A percentile compares a stretch with the other conserved stretches of the same genome.
These are phyloP conservation scores for Vigna hirtella DNA, from an alignment of 306 rosid genomes.

Conservation along the genomic window DNA sequence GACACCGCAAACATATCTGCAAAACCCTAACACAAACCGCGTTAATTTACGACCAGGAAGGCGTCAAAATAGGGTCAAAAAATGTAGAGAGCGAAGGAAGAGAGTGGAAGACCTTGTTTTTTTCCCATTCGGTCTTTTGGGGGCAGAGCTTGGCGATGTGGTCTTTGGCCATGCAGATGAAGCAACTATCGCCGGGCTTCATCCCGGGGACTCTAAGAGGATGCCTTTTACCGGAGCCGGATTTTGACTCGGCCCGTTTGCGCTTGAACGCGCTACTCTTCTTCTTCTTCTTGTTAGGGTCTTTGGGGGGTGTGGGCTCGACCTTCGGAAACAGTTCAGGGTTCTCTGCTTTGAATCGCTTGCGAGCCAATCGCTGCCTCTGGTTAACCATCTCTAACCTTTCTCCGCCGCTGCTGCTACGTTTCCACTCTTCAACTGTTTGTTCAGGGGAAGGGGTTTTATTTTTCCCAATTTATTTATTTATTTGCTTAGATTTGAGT, in stretches of 20 bases:
- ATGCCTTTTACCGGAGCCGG: slow-evolving; percentile 53
- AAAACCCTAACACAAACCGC: neutral
- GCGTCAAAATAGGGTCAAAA: neutral
- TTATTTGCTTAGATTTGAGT: no score
- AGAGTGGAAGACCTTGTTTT: slow-evolving; percentile 49
- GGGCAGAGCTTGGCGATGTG: slow-evolving; percentile 89
- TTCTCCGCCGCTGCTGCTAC: neutral
- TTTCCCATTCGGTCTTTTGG: slow-evolving; percentile 77
- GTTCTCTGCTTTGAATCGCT: slow-evolving; percentile 57
- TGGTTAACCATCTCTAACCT: slow-evolving; percentile 69
- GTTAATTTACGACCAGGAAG: neutral
- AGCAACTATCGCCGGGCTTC: slow-evolving; percentile 96
- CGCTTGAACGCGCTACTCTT: slow-evolving; percentile 50
- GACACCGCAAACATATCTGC: slow-evolving; percentile 89
- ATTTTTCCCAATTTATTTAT: no score
- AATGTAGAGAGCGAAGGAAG: neutral
- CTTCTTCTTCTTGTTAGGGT: slow-evolving; percentile 60
- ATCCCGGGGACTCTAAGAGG: slow-evolving; percentile 91
- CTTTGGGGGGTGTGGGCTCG: slow-evolving; percentile 64
- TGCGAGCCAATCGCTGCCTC: slow-evolving; percentile 80
- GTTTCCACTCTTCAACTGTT: neutral
- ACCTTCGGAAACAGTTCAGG: slow-evolving; percentile 61
- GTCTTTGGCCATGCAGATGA: slow-evolving; percentile 72
- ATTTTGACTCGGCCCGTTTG: slow-evolving; percentile 49
- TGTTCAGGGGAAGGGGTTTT: neutral